phyloP scores from a whole-genome alignment of 2,329 filamentous ascomycete genomes.

The Cladosporium sp. region DNA sequence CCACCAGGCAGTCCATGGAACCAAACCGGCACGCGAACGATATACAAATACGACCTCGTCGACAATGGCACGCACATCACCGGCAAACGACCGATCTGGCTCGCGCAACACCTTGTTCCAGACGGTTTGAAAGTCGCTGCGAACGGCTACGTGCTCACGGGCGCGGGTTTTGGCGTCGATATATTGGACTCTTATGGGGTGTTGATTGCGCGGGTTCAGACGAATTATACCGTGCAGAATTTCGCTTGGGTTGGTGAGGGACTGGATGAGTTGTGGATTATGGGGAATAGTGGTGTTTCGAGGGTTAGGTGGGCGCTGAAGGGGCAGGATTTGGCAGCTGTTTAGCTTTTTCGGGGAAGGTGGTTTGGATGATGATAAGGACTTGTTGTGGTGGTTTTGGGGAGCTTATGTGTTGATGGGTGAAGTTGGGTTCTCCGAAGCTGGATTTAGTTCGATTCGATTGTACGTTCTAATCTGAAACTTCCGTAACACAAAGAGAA shows the following conservation, averaged over 20 bases:
- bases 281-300: conserved; percentile 36
- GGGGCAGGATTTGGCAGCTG: conserved; percentile 27
- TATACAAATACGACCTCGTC: conserved; percentile 39
- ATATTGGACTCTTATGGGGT: conserved; percentile 36
- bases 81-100: conserved; percentile 38
- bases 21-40: conserved; percentile 28
- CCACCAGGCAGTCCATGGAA: conserved; percentile 28
- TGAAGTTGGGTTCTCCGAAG: too few species aligned
- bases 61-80: conserved; percentile 32
- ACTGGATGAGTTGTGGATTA: conserved; percentile 38
- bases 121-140: conserved; percentile 41
- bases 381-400: too few species aligned
- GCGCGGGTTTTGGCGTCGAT: conserved; percentile 37
- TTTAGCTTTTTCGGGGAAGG: too few species aligned
- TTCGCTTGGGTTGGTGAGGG: conserved; percentile 40
- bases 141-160: conserved; percentile 39
- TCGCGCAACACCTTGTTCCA: conserved; percentile 36
- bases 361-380: too few species aligned
- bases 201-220: conserved; percentile 38
- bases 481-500: too few species aligned
- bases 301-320: conserved; percentile 36
- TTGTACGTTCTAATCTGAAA: too few species aligned
- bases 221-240: conserved; percentile 43
- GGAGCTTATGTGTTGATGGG: too few species aligned
- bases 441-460: too few species aligned